Evolutionary conservation across 2,329 filamentous ascomycete genomes (phyloP), one percentile per base, ranked within the genome.

Genomic region (Penicillium sp.): DNA sequence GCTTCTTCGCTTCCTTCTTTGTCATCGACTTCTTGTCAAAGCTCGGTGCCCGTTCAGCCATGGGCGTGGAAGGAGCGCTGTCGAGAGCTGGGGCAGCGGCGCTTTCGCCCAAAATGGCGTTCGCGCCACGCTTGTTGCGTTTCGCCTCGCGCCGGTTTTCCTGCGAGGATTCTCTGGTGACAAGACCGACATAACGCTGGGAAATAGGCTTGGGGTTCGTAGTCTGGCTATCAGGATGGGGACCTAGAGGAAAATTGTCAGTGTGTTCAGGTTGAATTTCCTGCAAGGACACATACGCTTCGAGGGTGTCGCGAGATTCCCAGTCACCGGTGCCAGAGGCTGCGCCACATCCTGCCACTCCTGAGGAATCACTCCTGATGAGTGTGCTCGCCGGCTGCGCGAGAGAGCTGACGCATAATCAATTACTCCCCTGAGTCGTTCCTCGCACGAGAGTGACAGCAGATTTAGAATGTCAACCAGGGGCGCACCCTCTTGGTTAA

Each of bases 1-100:
- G 81, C 58, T 86, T 88, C 71, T 87, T 90, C 67, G 87, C 80
- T 70, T 96, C 91, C 75, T 96, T 96, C 79, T 96, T 96, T 4
- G 87, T 88, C 47, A 89, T 80, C 3, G 85, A 80, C 70, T 91
- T 93, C 59, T 76, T 76, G 34, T 83, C 80, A 1, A 77, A 69
- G 49, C 88, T 86, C 0, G 85, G 81, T 1, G 86, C 84, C 39
- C 69, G 65, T n/a, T 76, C 74, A 3, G 62, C 68, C 4, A 72
- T 58, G 8, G 74, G 74, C 2, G 74, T 73, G 9, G 83, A 79
- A 1, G 83, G 78, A 6, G 83, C 84, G 10, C 83, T 79, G 15
- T 83, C 83, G 12, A 80, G 76, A 23, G 83, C 83, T 13, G 83
- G 79, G 24, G 81, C 70, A 47, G 76, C 73, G 39, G 73, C 70